These are phyloP conservation scores for Physcomitrium patens DNA, from an alignment of 225 moss, liverwort and hornwort species.

Conservation along the genomic window DNA sequence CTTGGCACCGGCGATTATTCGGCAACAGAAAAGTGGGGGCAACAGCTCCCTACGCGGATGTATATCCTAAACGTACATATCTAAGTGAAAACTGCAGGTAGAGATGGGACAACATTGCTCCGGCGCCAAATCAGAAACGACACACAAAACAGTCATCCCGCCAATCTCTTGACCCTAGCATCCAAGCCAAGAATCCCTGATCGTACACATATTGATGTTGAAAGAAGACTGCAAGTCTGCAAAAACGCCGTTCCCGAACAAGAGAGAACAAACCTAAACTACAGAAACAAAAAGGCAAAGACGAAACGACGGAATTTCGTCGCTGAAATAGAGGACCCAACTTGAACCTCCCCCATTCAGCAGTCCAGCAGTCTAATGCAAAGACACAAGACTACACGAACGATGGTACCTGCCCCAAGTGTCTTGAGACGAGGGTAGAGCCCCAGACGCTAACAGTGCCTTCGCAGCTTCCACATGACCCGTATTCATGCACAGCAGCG, in stretches of 20 bases:
- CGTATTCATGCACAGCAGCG: slow-evolving; percentile 44
- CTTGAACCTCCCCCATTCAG: background rate
- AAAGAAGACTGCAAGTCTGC: background rate
- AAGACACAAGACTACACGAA: background rate
- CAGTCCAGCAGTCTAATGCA: background rate
- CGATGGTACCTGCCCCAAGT: slow-evolving; percentile 54
- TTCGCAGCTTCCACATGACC: slow-evolving; percentile 44
- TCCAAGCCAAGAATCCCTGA: background rate
- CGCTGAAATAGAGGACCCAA: background rate
- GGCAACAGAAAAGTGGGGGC: background rate
- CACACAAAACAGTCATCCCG: background rate
- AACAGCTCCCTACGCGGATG: background rate
- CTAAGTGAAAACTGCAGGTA: background rate
- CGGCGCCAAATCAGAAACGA: background rate
- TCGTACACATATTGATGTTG: background rate
- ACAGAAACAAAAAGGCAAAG: background rate
- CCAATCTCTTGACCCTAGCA: background rate
- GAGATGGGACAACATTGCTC: background rate
- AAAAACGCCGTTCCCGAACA: background rate
- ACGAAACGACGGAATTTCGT: background rate
- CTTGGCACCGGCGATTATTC: background rate
- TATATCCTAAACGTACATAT: background rate
- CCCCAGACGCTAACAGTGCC: slow-evolving; percentile 48
- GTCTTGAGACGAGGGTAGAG: slow-evolving; percentile 37
- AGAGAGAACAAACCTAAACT: background rate